Base-by-base conservation (phyloP, 352 stramenopile genomes). In the Globisporangium paroecandrum region DNA sequence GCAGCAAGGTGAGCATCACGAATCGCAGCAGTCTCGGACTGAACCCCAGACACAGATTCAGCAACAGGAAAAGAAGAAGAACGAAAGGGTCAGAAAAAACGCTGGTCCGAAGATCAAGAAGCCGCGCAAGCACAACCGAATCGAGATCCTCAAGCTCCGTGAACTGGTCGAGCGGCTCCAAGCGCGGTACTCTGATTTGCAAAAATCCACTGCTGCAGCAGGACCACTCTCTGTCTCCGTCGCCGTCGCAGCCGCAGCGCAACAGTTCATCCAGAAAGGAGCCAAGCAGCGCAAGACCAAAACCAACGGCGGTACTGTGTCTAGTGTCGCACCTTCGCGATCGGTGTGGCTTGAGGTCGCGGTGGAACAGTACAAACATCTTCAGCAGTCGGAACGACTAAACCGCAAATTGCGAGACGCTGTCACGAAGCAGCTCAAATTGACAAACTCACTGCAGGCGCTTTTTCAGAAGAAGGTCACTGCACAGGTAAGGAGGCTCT, bases 321-420 rank as follows among this genome's bases (percentile, higher is more conserved):
- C 13, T n/a, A 47, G 0, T 47, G 15, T 8, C 15, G 4, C 12
- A 2, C 12, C 15, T n/a, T 7, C 24, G 13, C 7, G 61, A 32
- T 78, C 74, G 0, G 68, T 85, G 10, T 86, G 80, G 80, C 63
- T 81, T 38, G 72, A 70, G 41, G 36, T 84, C 1, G 79, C 79
- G 22, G 76, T 68, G 6, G 66, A 74, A 13, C 80, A 88, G 41
- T 83, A 78, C 64, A 65, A 73, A 18, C 72, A 77, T 58, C 72
- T 74, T n/a, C 72, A 82, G 68, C 62, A 74, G 18, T 71, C 78
- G 0, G 74, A 83, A 47, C 55, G 73, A 22, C 68, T 81, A 53
- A 87, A 87, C 67, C 70, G 70, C 22, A 75, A 71, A 24, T 73
- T 87, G 12, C 81, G 81, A 36, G 71, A 67, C 6, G 71, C 76